Conservation (phyloP, 352 stramenopile species). For the Phytophthora tubulina region DNA sequence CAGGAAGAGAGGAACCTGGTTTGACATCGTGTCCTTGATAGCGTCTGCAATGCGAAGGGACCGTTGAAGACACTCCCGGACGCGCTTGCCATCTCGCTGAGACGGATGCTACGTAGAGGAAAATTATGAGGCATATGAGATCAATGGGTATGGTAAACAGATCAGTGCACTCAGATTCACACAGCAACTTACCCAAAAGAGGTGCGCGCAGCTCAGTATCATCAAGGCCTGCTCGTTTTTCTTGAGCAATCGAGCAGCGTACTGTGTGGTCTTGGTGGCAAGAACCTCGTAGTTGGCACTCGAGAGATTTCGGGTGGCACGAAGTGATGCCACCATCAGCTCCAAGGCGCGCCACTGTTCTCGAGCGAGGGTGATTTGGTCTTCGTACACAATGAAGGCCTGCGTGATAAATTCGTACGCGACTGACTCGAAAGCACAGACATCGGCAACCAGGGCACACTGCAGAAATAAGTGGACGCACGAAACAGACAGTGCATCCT, state of each 20-base stretch:
- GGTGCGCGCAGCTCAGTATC: conserved; percentile 94
- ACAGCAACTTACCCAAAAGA: conserved; percentile 93
- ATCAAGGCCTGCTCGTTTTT: conserved; percentile 97
- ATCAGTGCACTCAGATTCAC: neutral
- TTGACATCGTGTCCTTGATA: conserved; percentile 72
- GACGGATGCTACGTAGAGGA: conserved; percentile 53
- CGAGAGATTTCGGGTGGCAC: conserved; percentile 82
- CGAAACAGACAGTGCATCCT: conserved; percentile 74
- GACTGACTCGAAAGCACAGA: conserved; percentile 90
- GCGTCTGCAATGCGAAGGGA: conserved; percentile 96
- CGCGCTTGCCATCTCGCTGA: conserved; percentile 93
- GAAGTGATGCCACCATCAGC: conserved; percentile 91
- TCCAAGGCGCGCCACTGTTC: conserved; percentile 92
- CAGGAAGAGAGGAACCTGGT: conserved; percentile 95
- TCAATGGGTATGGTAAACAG: neutral
- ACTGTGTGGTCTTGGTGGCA: conserved; percentile 97
- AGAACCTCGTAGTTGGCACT: conserved; percentile 95
- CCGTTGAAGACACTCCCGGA: conserved; percentile 97
- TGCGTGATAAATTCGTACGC: conserved; percentile 97
- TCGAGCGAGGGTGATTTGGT: conserved; percentile 93
- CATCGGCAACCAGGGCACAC: conserved; percentile 91
- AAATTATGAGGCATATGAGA: conserved; percentile 4
- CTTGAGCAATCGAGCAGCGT: conserved; percentile 96
- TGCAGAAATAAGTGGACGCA: conserved; percentile 96
- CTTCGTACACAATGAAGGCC: conserved; percentile 97